Evolutionary conservation across 345 rosid species (phyloP), one percentile per base, ranked within the genome.

Genomic region (Geranium brycei): DNA sequence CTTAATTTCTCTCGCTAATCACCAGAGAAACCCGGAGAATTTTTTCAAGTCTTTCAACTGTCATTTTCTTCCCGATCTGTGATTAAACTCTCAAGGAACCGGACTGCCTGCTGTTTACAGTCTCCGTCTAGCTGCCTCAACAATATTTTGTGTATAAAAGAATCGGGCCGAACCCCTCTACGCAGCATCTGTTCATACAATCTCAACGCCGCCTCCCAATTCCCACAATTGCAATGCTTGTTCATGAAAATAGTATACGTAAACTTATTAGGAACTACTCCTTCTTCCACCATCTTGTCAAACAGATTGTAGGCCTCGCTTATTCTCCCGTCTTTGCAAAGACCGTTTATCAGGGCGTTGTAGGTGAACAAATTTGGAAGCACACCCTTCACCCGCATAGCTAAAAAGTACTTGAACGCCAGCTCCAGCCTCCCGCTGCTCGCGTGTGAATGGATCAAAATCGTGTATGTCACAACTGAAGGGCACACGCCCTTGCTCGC

Each of bases 231-330:
- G 64, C 79, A 74, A 75, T 78, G 69, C 73, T 67, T 82, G 75
- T 71, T 82, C 71, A 85, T 84, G 62, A 88, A 80, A 71, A 88
- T 88, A 23, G 95, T 85, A 76, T 82, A 88, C 75, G 82, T 85
- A 76, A 82, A 84, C 74, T 77, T 82, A 63, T 85, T 85, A 67
- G 91, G 85, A 63, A 64, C 57, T 60, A 84, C 64, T 66, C 87
- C 89, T 5, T 70, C 77, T 65, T 72, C 76, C 70, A 78, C 76
- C 95, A 88, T 85, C 72, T 76, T 79, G 59, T 30, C n/a, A 30
- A 88, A 81, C 77, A 70, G 70, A 60, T 62, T 71, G 68, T 84
- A 78, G 58, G 89, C 91, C 76, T 72, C 73, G 70, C 65, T 72
- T 64, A 80, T 63, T 64, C 75, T 68, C 70, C 84, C 76, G 58